Evolutionary conservation across 768 basidiomycete species (phyloP), one percentile per base, ranked within the genome.

Genomic region (Pleurotus tuber-regium): DNA sequence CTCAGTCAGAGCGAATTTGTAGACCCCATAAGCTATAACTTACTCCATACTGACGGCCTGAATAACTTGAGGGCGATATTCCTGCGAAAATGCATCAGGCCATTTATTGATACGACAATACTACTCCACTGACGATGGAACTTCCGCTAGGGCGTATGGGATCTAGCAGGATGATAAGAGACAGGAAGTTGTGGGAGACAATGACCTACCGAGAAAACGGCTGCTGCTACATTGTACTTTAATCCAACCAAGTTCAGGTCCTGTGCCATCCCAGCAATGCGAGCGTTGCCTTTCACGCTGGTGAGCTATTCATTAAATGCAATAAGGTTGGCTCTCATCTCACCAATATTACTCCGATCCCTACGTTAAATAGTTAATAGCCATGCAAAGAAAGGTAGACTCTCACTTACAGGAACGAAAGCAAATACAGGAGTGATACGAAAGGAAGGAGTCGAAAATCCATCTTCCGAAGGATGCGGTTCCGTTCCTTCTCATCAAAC

Each of bases 371-470:
- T n/a, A n/a, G n/a, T n/a, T n/a, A n/a, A n/a, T n/a, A n/a, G n/a
- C n/a, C n/a, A n/a, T n/a, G n/a, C n/a, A n/a, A n/a, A n/a, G n/a
- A n/a, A 21, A 14, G 11, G 35, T 19, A 21, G 16, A 2, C 23
- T 24, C 4, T 1, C 4, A 59, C 51, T 29, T 43, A 63, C 61
- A 73, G 59, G 61, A 72, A 73, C 47, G 67, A 68, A 24, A 71
- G 60, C 25, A 72, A 59, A 52, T 69, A 69, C 40, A 74, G 63
- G 14, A 73, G 44, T 2, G 67, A 62, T 18, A 73, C 60, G 54
- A 68, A 66, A 42, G 73, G 73, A 19, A 73, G 62, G 25, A 74
- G 25, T 39, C 60, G 50, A 5, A 52, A 41, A 43, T 64, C 62
- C 25, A 62, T 53, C 44, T 60, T 61, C 16, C 62, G 54, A 2